These are phyloP conservation scores for Cladorrhinum sp. DNA, from an alignment of 2,329 filamentous ascomycete species.

Conservation along the genomic window DNA sequence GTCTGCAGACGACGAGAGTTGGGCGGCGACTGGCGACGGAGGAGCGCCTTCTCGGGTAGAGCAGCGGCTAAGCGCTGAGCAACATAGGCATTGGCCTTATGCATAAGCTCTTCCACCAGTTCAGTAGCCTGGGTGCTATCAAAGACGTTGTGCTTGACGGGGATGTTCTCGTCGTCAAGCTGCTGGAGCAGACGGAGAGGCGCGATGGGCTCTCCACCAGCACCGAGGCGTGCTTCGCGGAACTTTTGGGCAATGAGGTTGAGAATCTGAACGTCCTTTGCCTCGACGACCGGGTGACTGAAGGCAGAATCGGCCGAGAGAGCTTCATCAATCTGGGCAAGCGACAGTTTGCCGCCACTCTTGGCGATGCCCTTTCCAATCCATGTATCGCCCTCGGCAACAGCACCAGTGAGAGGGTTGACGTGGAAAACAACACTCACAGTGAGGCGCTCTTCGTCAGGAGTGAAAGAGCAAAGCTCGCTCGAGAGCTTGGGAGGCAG, in stretches of 20 bases:
- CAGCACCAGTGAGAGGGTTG: slow-evolving; percentile 72
- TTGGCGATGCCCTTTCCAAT: slow-evolving; percentile 92
- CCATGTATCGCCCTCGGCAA: slow-evolving; percentile 86
- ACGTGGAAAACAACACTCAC: slow-evolving; percentile 93
- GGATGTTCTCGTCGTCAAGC: slow-evolving; percentile 96
- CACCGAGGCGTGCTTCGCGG: slow-evolving; percentile 80
- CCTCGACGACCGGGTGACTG: slow-evolving; percentile 62
- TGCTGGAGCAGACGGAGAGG: slow-evolving; percentile 87
- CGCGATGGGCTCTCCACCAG: slow-evolving; percentile 74
- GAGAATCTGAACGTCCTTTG: slow-evolving; percentile 77
- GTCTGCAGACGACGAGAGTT: slow-evolving; percentile 86
- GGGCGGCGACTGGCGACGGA: slow-evolving; percentile 81
- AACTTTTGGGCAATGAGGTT: slow-evolving; percentile 84
- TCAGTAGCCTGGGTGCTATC: slow-evolving; percentile 86
- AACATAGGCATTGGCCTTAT: slow-evolving; percentile 88
- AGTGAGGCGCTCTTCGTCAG: slow-evolving; percentile 84
- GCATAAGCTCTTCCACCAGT: slow-evolving; percentile 89
- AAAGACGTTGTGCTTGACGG: slow-evolving; percentile 94
- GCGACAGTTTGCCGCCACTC: slow-evolving; percentile 80
- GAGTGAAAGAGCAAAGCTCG: slow-evolving; percentile 82
- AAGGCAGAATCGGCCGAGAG: slow-evolving; percentile 62
- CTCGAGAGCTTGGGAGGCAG: slow-evolving; percentile 80
- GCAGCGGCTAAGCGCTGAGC: slow-evolving; percentile 77
- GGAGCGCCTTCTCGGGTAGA: slow-evolving; percentile 86
- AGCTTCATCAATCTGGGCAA: slow-evolving; percentile 81